phyloP scores from a whole-genome alignment of 306 rosid species.

The Dryas drummondii region DNA sequence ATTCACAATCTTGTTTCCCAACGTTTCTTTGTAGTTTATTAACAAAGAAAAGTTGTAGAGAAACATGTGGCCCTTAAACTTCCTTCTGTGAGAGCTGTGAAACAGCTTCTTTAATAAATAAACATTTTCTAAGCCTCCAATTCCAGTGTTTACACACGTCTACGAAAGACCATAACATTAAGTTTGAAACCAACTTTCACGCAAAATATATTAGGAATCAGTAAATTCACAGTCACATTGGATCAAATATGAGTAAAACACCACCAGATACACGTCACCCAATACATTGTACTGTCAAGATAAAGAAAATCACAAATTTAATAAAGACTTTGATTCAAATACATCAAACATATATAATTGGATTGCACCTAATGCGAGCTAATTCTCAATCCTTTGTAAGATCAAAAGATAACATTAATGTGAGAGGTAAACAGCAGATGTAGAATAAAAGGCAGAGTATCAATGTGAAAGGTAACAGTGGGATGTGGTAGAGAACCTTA shows the following conservation, averaged over 20 bases:
- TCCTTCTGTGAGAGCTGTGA: neutral
- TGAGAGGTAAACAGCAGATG: neutral
- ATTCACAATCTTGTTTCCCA: neutral
- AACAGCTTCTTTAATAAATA: neutral
- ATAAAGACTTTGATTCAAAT: neutral
- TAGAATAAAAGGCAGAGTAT: neutral
- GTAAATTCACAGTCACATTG: neutral
- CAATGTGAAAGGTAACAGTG: neutral
- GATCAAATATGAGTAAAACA: neutral
- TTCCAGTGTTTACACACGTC: neutral
- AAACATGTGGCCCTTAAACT: neutral
- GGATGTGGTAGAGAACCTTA: constrained; percentile 47
- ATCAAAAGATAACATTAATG: neutral
- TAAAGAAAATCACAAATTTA: neutral
- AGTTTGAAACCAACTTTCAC: neutral
- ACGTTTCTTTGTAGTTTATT: neutral
- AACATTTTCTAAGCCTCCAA: neutral
- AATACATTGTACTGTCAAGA: neutral
- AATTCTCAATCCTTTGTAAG: neutral
- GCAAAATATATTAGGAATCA: neutral
- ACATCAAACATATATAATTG: neutral
- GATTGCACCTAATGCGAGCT: neutral
- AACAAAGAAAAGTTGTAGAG: neutral
- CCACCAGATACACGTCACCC: neutral
- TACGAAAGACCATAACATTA: neutral